Conservation (phyloP, 2,329 filamentous ascomycete genomes). For the Penicillium concentricum region DNA sequence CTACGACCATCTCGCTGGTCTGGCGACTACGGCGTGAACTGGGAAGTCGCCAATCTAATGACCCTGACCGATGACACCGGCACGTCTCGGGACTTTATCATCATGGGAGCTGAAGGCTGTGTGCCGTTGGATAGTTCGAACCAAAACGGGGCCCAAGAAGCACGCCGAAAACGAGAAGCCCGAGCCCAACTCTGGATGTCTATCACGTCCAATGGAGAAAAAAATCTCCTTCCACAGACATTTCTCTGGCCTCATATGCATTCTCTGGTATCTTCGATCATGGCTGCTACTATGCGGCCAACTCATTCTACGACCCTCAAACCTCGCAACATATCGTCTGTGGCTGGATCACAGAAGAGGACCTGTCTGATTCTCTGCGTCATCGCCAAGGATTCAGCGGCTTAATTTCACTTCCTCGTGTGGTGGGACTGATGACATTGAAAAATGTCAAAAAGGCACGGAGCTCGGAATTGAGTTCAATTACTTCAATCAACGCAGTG, state of each 20-base stretch:
- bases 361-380: constrained; percentile 45
- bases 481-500: constrained; percentile 44
- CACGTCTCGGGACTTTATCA: constrained; percentile 40
- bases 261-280: constrained; percentile 51
- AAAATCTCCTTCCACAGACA: not conserved
- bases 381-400: constrained; percentile 53
- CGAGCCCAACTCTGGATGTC: constrained; percentile 49
- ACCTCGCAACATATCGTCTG: constrained; percentile 45
- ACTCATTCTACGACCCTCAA: constrained; percentile 49
- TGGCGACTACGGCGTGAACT: constrained; percentile 53
- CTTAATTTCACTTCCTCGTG: constrained; percentile 48
- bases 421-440: constrained; percentile 43
- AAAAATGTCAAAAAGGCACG: constrained; percentile 39
- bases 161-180: constrained; percentile 23
- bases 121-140: constrained; percentile 10
- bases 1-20: constrained; percentile 47
- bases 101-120: constrained; percentile 50
- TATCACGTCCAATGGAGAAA: constrained; percentile 26
- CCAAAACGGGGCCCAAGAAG: constrained; percentile 3
- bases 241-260: constrained; percentile 33
- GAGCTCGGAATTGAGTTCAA: constrained; percentile 36
- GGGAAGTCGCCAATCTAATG: constrained; percentile 52
- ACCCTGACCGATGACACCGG: constrained; percentile 37
- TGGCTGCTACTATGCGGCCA: constrained; percentile 51
- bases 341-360: constrained; percentile 55